Evolutionary conservation across 1,284 basidiomycete species (phyloP).

Genomic region (Farysia itapuensis): DNA sequence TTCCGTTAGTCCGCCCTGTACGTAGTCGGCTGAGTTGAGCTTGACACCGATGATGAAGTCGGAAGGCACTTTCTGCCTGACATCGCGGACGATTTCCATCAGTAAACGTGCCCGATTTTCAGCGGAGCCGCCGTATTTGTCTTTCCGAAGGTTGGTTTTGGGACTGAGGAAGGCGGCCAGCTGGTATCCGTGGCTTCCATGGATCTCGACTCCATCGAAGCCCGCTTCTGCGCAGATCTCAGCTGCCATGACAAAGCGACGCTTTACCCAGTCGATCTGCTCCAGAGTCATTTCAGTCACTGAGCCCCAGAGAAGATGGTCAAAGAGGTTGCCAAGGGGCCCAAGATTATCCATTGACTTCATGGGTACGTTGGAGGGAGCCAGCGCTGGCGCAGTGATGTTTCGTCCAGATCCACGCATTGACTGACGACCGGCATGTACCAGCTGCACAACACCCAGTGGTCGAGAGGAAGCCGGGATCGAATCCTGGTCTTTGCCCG

Average conservation of each 20-base stretch:
- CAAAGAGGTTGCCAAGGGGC: constrained; percentile 55
- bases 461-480: constrained; percentile 58
- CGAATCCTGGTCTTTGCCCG: constrained; percentile 27
- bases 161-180: constrained; percentile 79
- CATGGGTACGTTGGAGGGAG: constrained; percentile 72
- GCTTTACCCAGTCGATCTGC: constrained; percentile 69
- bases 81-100: constrained; percentile 68
- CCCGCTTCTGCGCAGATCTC: constrained; percentile 68
- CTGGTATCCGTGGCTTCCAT: constrained; percentile 83
- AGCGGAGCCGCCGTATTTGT: constrained; percentile 67
- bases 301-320: constrained; percentile 58
- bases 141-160: constrained; percentile 72
- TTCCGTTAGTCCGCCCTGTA: constrained; percentile 63
- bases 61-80: constrained; percentile 67
- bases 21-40: constrained; percentile 78
- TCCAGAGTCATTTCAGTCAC: constrained; percentile 64
- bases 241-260: constrained; percentile 70
- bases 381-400: constrained; percentile 69
- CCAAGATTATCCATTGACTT: constrained; percentile 54
- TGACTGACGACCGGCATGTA: constrained; percentile 83
- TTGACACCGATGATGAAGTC: constrained; percentile 80
- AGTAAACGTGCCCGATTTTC: constrained; percentile 64
- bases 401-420: constrained; percentile 70
- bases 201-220: constrained; percentile 86
- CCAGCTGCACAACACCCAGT: constrained; percentile 72